A percentile compares a stretch with the other conserved stretches of the same genome.
These are phyloP conservation scores for Dactylella cylindrospora DNA, from an alignment of 2,329 filamentous ascomycete species.

Conservation along the genomic window DNA sequence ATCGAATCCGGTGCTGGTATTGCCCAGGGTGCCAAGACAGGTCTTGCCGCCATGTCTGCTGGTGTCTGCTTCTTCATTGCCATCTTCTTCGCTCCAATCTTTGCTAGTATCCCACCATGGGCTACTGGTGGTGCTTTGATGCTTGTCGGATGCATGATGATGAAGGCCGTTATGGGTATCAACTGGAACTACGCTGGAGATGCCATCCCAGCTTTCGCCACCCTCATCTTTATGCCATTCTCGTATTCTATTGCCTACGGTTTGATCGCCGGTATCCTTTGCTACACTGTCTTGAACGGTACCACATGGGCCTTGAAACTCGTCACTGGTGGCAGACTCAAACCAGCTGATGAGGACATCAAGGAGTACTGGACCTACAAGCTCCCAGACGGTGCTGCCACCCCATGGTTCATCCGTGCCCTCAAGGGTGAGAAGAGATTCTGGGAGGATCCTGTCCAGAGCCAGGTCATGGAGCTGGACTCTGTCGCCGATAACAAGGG, in stretches of 20 bases:
- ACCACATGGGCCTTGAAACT: conserved; percentile 69
- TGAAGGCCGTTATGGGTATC: conserved; percentile 73
- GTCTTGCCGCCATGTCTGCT: conserved; percentile 75
- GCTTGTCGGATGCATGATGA: conserved; percentile 87
- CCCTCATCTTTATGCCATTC: conserved; percentile 83
- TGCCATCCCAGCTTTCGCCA: conserved; percentile 79
- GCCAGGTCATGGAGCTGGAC: conserved; percentile 40
- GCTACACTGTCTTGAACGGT: conserved; percentile 75
- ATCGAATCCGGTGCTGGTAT: conserved; percentile 89
- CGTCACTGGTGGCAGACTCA: conserved; percentile 67
- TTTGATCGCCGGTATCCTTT: conserved; percentile 75
- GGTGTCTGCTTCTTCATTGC: conserved; percentile 83
- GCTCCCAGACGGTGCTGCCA: conserved; percentile 72
- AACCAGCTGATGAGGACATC: conserved; percentile 71
- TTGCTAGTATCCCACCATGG: conserved; percentile 85
- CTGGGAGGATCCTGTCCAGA: conserved; percentile 58
- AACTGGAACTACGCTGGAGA: conserved; percentile 84
- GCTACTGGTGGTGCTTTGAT: conserved; percentile 86
- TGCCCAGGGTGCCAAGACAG: conserved; percentile 80
- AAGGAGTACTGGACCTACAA: conserved; percentile 81
- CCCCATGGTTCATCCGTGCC: conserved; percentile 70
- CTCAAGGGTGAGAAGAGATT: conserved; percentile 70
- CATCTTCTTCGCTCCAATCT: conserved; percentile 87
- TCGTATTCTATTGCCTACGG: conserved; percentile 87
- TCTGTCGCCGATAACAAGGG: conserved; percentile 36